A percentile compares a stretch with the other conserved stretches of the same genome.
Conservation (phyloP, 2,329 filamentous ascomycete species). For the Phaeosphaeria sp. region DNA sequence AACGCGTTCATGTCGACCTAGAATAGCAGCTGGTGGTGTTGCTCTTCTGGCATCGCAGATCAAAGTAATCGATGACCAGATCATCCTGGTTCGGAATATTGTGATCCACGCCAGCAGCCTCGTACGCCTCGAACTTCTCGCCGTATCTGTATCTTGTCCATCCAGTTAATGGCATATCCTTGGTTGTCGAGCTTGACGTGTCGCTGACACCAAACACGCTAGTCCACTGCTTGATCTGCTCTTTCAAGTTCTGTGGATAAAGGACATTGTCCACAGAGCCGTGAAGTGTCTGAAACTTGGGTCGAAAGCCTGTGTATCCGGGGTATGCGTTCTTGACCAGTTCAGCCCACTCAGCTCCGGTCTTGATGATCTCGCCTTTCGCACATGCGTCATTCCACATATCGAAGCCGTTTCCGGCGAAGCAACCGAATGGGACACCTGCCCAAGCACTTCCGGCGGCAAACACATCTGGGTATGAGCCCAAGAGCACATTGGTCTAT, state of each 20-base stretch:
- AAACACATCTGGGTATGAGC: constrained; percentile 44
- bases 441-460: constrained; percentile 44
- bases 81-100: constrained; percentile 42
- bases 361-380: constrained; percentile 40
- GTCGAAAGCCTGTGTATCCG: constrained; percentile 37
- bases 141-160: constrained; percentile 42
- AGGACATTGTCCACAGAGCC: constrained; percentile 35
- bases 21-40: constrained; percentile 22
- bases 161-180: constrained; percentile 35
- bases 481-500: constrained; percentile 43
- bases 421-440: constrained; percentile 47
- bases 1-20: constrained; percentile 4
- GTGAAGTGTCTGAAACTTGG: constrained; percentile 42
- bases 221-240: constrained; percentile 46
- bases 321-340: constrained; percentile 40
- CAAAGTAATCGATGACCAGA: constrained; percentile 42
- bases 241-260: constrained; percentile 42
- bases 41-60: constrained; percentile 31
- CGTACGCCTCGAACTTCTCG: constrained; percentile 41
- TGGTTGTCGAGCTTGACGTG: constrained; percentile 26
- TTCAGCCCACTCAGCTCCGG: constrained; percentile 37
- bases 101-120: constrained; percentile 36
- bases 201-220: constrained; percentile 35
- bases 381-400: constrained; percentile 43
- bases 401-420: constrained; percentile 37